Evolutionary conservation across 345 rosid genomes (phyloP), one percentile per base, ranked within the genome.

Genomic region (Iberis pinnata): DNA sequence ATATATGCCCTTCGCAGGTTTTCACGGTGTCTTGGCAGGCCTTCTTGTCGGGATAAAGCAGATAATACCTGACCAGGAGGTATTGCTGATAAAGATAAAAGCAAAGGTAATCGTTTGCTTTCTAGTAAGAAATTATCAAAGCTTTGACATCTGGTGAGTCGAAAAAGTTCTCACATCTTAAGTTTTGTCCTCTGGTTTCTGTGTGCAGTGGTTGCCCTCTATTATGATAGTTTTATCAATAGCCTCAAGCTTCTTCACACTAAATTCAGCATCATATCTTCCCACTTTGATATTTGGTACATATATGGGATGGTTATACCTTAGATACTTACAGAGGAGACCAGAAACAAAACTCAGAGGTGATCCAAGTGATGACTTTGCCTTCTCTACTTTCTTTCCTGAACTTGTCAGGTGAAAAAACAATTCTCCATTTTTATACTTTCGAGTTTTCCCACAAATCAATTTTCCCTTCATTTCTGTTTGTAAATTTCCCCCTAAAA

Each of bases 41-140:
- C 77, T 93, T 73, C 76, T 93, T 57, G 99, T 93, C 51, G 97
- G 97, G 33, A 82, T 88, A 56, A 93, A 88, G 79, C 97, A 93
- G 75, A 88, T 93, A 26, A 61, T 86, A 67, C 94, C 97, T 51
- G 99, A 93, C 68, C 99, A 86, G 65, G 95, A 88, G 77, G 68
- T 92, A 39, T 61, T 81, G 45, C 42, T 81, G 25, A 37, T 88
- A 62, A 86, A 71, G 76, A 76, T 88, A 53, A 93, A 83, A 76
- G 89, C 92, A 53, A 93, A 88, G 95, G 95, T 93, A 70, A 41
- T 32, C 25, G 25, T 18, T 13, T 19, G 5, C 50, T 29, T 54
- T 38, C 29, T 24, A 33, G 15, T 36, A 18, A 2, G 48, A 38
- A 49, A 24, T 11, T 40, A 19, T 61, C 20, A 4, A 39, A 40